Evolutionary conservation across 2,329 filamentous ascomycete genomes (phyloP).

Genomic region (Helotiales sp.): DNA sequence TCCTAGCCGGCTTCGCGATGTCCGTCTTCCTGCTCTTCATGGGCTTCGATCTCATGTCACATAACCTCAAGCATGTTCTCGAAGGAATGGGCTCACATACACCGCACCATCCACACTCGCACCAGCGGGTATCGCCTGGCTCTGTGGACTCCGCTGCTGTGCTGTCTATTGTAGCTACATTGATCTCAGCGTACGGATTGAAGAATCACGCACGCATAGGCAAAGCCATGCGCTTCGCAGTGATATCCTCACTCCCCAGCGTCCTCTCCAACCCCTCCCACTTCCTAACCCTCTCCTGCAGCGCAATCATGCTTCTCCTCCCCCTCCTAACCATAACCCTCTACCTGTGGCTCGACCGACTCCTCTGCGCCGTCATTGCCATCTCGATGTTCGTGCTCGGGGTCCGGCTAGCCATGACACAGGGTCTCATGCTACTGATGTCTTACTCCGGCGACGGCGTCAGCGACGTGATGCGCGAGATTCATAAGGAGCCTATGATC

Average conservation of each 20-base stretch:
- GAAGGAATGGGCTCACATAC: slow-evolving; percentile 73
- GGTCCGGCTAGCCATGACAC: slow-evolving; percentile 78
- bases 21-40: slow-evolving; percentile 97
- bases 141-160: slow-evolving; percentile 81
- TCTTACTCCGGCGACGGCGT: slow-evolving; percentile 61
- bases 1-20: slow-evolving; percentile 94
- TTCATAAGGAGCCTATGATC: slow-evolving; percentile 79
- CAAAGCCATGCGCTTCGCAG: slow-evolving; percentile 85
- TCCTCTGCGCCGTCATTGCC: slow-evolving; percentile 81
- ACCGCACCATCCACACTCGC: slow-evolving; percentile 71
- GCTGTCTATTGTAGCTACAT: slow-evolving; percentile 79
- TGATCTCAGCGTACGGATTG: slow-evolving; percentile 84
- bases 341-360: slow-evolving; percentile 81
- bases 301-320: slow-evolving; percentile 76
- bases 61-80: slow-evolving; percentile 91
- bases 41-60: slow-evolving; percentile 92
- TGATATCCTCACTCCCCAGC: slow-evolving; percentile 79
- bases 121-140: slow-evolving; percentile 73
- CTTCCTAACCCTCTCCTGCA: slow-evolving; percentile 89
- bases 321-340: slow-evolving; percentile 82
- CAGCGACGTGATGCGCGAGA: slow-evolving; percentile 76
- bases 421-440: slow-evolving; percentile 96
- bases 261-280: slow-evolving; percentile 95
- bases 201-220: slow-evolving; percentile 92
- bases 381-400: slow-evolving; percentile 89